These are phyloP conservation scores for Phoma sp. DNA, from an alignment of 2,329 filamentous ascomycete species.

Conservation along the genomic window DNA sequence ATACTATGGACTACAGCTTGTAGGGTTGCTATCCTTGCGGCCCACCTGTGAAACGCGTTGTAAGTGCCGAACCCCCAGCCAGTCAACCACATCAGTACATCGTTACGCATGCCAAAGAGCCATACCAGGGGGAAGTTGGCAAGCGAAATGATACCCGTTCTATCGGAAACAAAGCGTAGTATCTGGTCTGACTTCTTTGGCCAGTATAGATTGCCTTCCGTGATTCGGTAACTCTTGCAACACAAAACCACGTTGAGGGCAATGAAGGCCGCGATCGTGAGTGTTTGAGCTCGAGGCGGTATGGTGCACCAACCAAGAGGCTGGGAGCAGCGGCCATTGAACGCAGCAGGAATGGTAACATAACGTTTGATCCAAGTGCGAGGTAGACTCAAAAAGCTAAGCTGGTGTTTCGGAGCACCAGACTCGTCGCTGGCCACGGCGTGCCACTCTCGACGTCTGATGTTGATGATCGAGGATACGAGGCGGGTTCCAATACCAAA, in stretches of 20 bases:
- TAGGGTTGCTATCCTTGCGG: conserved; percentile 67
- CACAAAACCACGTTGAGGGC: conserved; percentile 55
- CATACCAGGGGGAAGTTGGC: conserved; percentile 70
- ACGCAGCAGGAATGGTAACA: conserved; percentile 54
- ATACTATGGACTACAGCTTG: conserved; percentile 70
- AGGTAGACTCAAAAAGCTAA: conserved; percentile 3
- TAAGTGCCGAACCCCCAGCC: conserved; percentile 74
- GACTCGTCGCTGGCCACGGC: conserved; percentile 2
- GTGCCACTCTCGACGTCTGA: conserved; percentile 3
- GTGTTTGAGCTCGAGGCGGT: conserved; percentile 57
- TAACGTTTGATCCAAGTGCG: conserved; percentile 36
- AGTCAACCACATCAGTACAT: conserved; percentile 70
- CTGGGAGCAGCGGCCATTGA: conserved; percentile 53
- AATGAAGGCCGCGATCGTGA: conserved; percentile 56
- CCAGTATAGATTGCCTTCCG: conserved; percentile 57
- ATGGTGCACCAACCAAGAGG: conserved; percentile 55
- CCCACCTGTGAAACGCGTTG: conserved; percentile 72
- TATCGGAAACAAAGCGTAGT: conserved; percentile 66
- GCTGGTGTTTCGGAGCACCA: not conserved
- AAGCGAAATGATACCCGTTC: conserved; percentile 69
- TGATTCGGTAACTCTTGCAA: conserved; percentile 55
- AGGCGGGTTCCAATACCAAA: conserved; percentile 37
- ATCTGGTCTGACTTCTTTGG: conserved; percentile 48
- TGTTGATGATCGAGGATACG: conserved; percentile 21
- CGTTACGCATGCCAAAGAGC: conserved; percentile 73